Base-by-base conservation (phyloP, 164 flowering plant species). In the Dillenia suffruticosa region DNA sequence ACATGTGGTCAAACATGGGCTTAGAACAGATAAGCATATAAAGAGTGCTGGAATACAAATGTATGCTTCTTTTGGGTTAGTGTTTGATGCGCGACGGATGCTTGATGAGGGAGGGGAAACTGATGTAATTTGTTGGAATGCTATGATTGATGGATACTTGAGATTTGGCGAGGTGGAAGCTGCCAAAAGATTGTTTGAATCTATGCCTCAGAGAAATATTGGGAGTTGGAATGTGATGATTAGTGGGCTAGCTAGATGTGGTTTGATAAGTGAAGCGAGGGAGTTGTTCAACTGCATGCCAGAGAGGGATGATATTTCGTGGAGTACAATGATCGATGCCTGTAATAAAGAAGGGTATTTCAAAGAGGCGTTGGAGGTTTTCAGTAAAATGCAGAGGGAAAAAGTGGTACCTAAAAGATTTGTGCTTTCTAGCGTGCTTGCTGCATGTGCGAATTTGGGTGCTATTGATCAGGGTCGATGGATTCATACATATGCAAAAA, bases 251-350 rank as follows among this genome's bases (percentile, higher is more conserved):
- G 76, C 77, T 1, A 68, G 57, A 58, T 58, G 71, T 71, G 81
- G 82, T 19, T 40, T 56, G 72, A 50, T 77, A 65, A 74, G 72
- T n/a, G 67, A 59, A 7, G 84, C 90, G 1, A 47, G 70, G 16
- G 51, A 57, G 22, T 12, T 78, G 52, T 85, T 81, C 58, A 62
- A 72, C 58, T 70, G 60, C 13, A 81, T 83, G 84, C 62, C 69
- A 17, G 61, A 59, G 44, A 80, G 64, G 58, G 80, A 83, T 70
- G 86, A 76, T 10, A 65, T 83, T 1, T 74, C 86, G 57, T 84
- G 91, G 91, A 86, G 86, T 64, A 81, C 86, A 0, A 86, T 86
- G 72, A 80, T 86, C 13, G 83, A 77, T 64, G 85, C 86, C 6
- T 84, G 74, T 73, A 57, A 68, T 10, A 64, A 71, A 56, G 59